Conservation (phyloP, 139 green algal species). For the Diplosphaera chodatii region DNA sequence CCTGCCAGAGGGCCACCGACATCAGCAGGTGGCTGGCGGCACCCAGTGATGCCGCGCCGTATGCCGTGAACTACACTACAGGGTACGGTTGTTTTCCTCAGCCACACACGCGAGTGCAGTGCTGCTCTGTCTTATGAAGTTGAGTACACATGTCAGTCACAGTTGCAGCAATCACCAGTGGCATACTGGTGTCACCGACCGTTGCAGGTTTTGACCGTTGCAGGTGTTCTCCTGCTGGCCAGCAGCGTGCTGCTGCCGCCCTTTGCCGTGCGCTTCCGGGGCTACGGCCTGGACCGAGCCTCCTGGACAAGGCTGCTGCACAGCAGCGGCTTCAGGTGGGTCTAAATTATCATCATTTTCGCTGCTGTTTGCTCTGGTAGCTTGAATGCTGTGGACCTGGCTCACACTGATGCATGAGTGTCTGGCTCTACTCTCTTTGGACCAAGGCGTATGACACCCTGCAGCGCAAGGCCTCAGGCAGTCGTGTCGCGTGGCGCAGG, state of each 20-base stretch:
- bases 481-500: no score
- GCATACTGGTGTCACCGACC: no score
- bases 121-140: no score
- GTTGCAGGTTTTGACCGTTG: slow-evolving; percentile 29
- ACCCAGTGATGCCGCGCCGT: not conserved
- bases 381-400: no score
- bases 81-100: slow-evolving; percentile 2
- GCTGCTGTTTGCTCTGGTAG: no score
- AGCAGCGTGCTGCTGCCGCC: slow-evolving; percentile 21
- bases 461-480: no score
- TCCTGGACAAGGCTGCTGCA: not conserved
- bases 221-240: slow-evolving; percentile 23
- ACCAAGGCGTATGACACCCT: no score
- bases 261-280: slow-evolving; percentile 42
- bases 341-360: no score
- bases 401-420: no score
- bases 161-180: no score
- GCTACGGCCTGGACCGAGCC: slow-evolving; percentile 36
- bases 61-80: slow-evolving; percentile 21
- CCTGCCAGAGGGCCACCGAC: slow-evolving; percentile 17
- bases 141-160: no score
- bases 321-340: not conserved
- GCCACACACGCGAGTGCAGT: no score
- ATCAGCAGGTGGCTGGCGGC: slow-evolving; percentile 16
- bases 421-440: not conserved